These are phyloP conservation scores for Dictyostelium intermedium DNA, from an alignment of 78 protist species.

Conservation along the genomic window DNA sequence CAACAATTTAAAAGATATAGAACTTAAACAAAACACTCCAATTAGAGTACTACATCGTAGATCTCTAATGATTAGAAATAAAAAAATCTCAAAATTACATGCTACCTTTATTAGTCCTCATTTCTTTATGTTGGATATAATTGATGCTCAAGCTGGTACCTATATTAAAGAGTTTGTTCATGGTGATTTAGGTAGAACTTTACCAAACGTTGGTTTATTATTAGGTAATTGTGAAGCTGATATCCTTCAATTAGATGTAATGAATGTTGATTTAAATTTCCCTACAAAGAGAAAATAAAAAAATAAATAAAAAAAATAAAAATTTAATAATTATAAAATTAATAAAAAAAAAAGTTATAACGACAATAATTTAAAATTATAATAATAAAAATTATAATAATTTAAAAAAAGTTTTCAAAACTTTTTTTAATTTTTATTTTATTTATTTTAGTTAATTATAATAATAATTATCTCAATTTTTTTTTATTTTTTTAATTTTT, in stretches of 20 bases:
- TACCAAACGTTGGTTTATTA: slow-evolving; percentile 83
- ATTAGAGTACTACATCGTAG: slow-evolving; percentile 92
- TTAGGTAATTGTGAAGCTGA: slow-evolving; percentile 77
- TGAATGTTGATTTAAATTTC: slow-evolving; percentile 73
- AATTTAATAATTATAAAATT: too few relatives aligned
- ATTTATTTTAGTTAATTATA: background rate
- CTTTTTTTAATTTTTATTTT: background rate
- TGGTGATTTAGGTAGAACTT: slow-evolving; percentile 94
- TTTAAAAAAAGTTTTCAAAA: background rate
- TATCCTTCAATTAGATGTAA: slow-evolving; percentile 79
- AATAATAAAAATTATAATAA: background rate
- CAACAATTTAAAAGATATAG: background rate
- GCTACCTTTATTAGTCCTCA: slow-evolving; percentile 74
- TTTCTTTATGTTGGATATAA: slow-evolving; percentile 73
- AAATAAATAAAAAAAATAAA: background rate
- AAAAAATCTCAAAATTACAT: slow-evolving; percentile 35
- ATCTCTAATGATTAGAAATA: slow-evolving; percentile 33
- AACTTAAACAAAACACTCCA: slow-evolving; percentile 87
- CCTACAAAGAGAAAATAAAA: slow-evolving; percentile 11
- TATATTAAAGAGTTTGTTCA: slow-evolving; percentile 92
- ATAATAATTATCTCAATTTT: background rate
- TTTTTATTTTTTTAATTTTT: background rate
- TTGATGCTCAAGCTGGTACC: slow-evolving; percentile 90
- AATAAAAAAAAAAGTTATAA: background rate
- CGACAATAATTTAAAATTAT: background rate